A percentile compares a stretch with the other conserved stretches of the same genome.
These are phyloP conservation scores for Chiua virens DNA, from an alignment of 768 basidiomycete species.

Conservation along the genomic window DNA sequence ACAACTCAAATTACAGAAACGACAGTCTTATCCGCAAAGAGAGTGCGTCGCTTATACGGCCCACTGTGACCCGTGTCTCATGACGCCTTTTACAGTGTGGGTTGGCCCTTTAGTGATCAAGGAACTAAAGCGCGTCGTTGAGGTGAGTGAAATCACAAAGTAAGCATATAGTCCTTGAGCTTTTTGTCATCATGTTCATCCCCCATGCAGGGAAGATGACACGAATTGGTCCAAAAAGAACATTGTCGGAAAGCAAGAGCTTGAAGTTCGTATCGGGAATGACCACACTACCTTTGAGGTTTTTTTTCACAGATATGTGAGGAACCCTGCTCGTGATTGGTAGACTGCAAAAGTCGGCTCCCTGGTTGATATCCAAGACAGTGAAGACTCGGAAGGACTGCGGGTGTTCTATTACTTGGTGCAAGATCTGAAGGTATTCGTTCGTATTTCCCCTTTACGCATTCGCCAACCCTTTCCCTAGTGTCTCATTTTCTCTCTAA, in stretches of 20 bases:
- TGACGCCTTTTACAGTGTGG: slow-evolving; percentile 66
- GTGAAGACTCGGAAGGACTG: slow-evolving; percentile 95
- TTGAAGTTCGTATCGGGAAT: slow-evolving; percentile 91
- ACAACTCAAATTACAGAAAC: slow-evolving; percentile 99
- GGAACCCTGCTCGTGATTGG: background rate
- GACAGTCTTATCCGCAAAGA: slow-evolving; percentile 98
- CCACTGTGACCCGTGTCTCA: background rate
- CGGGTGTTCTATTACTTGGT: slow-evolving; percentile 98
- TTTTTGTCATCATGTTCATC: background rate
- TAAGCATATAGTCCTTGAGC: slow-evolving; percentile 25
- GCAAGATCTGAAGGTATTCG: slow-evolving; percentile 88
- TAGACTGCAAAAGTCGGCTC: slow-evolving; percentile 99
- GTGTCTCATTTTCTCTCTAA: slow-evolving; percentile 98
- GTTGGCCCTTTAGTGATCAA: slow-evolving; percentile 89
- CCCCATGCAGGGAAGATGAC: slow-evolving; percentile 86
- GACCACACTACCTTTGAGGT: slow-evolving; percentile 98
- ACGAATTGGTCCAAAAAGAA: slow-evolving; percentile 99
- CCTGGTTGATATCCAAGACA: slow-evolving; percentile 94
- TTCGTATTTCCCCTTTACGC: background rate
- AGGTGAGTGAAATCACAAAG: slow-evolving; percentile 94
- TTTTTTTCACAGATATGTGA: slow-evolving; percentile 16
- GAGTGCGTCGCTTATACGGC: slow-evolving; percentile 56
- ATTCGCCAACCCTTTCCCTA: slow-evolving; percentile 32
- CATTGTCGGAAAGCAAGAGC: slow-evolving; percentile 96
- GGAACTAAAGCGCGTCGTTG: slow-evolving; percentile 92